Evolutionary conservation across 805 yeast species (phyloP), one percentile per base, ranked within the genome.

Genomic region (Zygosaccharomyces bisporus): DNA sequence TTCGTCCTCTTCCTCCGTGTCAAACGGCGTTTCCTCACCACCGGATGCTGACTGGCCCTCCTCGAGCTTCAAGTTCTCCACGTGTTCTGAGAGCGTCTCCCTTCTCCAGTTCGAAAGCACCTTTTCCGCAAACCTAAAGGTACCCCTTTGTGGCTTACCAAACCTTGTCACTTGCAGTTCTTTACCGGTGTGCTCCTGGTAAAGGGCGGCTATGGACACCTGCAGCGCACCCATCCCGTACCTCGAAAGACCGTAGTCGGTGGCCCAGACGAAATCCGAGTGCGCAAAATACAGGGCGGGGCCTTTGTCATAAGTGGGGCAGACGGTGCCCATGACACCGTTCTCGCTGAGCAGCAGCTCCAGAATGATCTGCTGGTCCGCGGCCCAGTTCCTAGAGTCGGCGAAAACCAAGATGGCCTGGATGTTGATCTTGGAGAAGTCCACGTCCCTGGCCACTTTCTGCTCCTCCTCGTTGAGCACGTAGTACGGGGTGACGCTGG

Each of bases 191-290:
- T 83, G 88, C 57, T 86, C 95, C 61, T 81, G 77, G 67, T 80
- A 88, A 46, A 88, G 71, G 0, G 95, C 93, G 44, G 90, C 89
- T 58, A 87, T 80, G 16, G 95, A 83, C 31, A 86, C 89, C 64
- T 87, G 95, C 52, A 88, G 72, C 3, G 96, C 96, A 47, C 96
- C 96, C 95, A 88, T 89, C 49, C 96, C 96, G 61, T 88, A 86
- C 61, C 96, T 74, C 13, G 88, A 79, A 50, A 85, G 71, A 55
- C 78, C 79, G 61, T 85, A 87, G 66, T 87, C 85, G 3, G 96
- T 86, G 9, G 95, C 91, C 96, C 96, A 88, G 44, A 88, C 86
- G 57, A 88, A 84, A 67, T 88, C 96, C 16, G 91, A 84, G 64
- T 88, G 95, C 33, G 95, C 95, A 72, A 87, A 88, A 67, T 84